Conservation (phyloP, 805 yeast species). For the Myxozyma geophila region DNA sequence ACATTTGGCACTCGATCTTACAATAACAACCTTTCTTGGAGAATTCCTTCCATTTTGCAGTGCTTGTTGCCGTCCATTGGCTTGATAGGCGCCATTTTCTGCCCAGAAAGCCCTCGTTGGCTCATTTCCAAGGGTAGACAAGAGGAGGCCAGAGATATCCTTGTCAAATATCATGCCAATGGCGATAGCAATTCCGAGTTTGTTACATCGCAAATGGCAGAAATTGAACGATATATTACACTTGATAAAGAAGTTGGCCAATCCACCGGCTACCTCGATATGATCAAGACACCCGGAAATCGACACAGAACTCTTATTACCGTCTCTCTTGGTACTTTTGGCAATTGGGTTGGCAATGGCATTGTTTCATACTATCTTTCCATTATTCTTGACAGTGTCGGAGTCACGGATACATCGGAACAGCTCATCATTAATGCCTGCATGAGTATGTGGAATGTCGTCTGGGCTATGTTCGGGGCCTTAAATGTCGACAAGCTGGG, state of each 20-base stretch:
- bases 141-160: conserved; percentile 57
- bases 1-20: conserved; percentile 55
- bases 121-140: conserved; percentile 60
- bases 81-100: conserved; percentile 55
- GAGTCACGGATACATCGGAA: conserved; percentile 50
- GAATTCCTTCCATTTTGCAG: conserved; percentile 59
- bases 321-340: conserved; percentile 45
- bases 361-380: conserved; percentile 56
- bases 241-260: conserved; percentile 48
- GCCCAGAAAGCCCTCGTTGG: conserved; percentile 71
- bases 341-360: conserved; percentile 59
- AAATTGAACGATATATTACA: conserved; percentile 47
- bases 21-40: conserved; percentile 54
- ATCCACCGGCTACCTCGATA: conserved; percentile 47
- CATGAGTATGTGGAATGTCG: conserved; percentile 49
- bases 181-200: conserved; percentile 44
- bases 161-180: conserved; percentile 52
- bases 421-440: conserved; percentile 51
- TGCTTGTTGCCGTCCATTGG: conserved; percentile 53
- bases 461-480: conserved; percentile 43
- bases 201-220: conserved; percentile 49
- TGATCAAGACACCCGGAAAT: conserved; percentile 49
- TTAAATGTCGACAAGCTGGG: conserved; percentile 41
- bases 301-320: conserved; percentile 51
- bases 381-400: conserved; percentile 57